These are phyloP conservation scores for Quercus phellos DNA, from an alignment of 331 rosid species.

Conservation along the genomic window DNA sequence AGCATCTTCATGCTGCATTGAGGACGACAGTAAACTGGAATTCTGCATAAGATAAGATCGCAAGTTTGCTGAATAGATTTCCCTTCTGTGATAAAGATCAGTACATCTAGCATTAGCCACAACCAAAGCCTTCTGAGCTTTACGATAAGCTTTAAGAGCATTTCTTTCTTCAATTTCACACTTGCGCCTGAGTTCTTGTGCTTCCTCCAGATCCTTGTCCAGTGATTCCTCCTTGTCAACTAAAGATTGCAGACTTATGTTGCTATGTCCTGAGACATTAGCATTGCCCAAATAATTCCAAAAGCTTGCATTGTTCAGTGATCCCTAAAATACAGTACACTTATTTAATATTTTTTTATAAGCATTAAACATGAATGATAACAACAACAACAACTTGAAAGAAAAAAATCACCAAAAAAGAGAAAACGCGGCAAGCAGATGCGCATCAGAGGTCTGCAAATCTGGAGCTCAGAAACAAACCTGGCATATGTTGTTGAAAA, in stretches of 20 bases:
- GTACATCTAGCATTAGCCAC: constrained; percentile 81
- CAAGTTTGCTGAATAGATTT: constrained; percentile 58
- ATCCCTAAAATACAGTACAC: constrained; percentile 37
- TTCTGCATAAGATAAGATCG: constrained; percentile 55
- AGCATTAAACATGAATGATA: not conserved
- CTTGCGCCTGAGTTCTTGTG: constrained; percentile 67
- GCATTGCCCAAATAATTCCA: constrained; percentile 42
- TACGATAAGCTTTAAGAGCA: constrained; percentile 79
- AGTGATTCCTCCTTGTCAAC: constrained; percentile 69
- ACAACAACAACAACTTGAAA: not conserved
- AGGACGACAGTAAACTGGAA: constrained; percentile 55
- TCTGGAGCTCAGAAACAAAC: constrained; percentile 21
- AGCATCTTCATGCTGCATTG: constrained; percentile 55
- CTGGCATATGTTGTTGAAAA: constrained; percentile 29
- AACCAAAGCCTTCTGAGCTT: constrained; percentile 74
- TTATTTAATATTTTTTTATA: no score
- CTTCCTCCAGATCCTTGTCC: constrained; percentile 91
- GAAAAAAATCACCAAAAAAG: not conserved
- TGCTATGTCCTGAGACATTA: constrained; percentile 35
- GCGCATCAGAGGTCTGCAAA: not conserved
- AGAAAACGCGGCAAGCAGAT: not conserved
- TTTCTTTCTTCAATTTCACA: constrained; percentile 93
- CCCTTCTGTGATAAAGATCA: constrained; percentile 74
- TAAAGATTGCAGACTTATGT: constrained; percentile 45
- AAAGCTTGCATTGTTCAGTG: constrained; percentile 29